Evolutionary conservation across 1,284 basidiomycete species (phyloP).

Genomic region (Puccinia triticina): DNA sequence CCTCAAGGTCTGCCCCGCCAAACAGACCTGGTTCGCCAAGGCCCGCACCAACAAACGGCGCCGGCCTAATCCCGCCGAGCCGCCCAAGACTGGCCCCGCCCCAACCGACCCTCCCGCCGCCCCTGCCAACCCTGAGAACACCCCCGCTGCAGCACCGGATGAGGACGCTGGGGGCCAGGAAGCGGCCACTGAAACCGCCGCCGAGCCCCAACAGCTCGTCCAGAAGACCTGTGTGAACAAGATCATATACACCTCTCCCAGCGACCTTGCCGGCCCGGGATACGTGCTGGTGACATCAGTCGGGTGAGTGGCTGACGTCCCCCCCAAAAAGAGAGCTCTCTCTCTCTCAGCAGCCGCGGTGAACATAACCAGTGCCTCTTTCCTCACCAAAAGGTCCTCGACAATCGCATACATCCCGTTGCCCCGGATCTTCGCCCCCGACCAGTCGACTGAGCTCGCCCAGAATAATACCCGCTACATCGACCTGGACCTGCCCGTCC

Average conservation of each 20-base stretch:
- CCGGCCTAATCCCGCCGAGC: not conserved
- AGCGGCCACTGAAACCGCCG: not conserved
- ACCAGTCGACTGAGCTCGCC: not conserved
- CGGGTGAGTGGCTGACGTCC: slow-evolving; percentile 35
- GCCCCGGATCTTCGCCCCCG: slow-evolving; percentile 14
- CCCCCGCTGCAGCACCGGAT: not conserved
- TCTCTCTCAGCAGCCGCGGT: too few species aligned
- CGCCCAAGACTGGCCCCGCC: not conserved
- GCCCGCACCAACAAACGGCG: slow-evolving; percentile 38
- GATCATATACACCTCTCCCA: slow-evolving; percentile 25
- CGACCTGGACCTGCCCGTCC: slow-evolving; percentile 37
- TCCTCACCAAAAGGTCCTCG: slow-evolving; percentile 39
- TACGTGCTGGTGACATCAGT: slow-evolving; percentile 45
- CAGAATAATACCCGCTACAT: slow-evolving; percentile 11
- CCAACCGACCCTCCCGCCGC: not conserved
- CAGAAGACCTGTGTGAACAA: slow-evolving; percentile 46
- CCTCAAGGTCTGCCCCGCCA: slow-evolving; percentile 41
- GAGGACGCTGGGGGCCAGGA: not conserved
- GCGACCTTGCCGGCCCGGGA: not conserved
- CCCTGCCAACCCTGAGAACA: not conserved
- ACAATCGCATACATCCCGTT: slow-evolving; percentile 32
- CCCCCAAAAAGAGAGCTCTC: not conserved
- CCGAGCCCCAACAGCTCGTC: not conserved
- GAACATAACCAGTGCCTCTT: not conserved
- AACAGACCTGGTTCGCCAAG: slow-evolving; percentile 47